phyloP scores from a whole-genome alignment of 208 protist genomes.

The Trypanosoma scelopori region DNA sequence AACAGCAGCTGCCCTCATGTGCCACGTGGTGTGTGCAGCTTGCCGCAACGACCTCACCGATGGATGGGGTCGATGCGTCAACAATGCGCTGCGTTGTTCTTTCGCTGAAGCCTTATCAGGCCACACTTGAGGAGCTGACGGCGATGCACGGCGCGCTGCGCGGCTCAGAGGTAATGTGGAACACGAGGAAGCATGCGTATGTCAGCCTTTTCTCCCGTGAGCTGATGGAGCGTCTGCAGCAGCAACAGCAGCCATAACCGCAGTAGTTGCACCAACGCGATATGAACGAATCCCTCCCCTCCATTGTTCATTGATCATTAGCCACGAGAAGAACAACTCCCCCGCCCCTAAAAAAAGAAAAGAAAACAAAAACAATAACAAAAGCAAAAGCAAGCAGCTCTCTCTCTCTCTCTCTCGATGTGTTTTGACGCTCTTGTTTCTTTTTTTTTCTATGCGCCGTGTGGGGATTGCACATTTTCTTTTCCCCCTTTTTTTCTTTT shows the following conservation, averaged over 20 bases:
- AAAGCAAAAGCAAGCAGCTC: too few relatives aligned
- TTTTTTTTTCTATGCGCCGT: background rate
- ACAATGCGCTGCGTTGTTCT: conserved; percentile 48
- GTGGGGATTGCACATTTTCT: conserved; percentile 13
- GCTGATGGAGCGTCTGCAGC: conserved; percentile 43
- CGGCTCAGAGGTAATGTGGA: conserved; percentile 53
- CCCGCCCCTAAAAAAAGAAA: too few relatives aligned
- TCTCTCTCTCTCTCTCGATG: too few relatives aligned
- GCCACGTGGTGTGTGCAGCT: conserved; percentile 64
- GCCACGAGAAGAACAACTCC: too few relatives aligned
- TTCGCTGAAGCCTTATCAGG: conserved; percentile 51
- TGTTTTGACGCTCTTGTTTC: background rate
- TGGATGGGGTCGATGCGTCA: background rate
- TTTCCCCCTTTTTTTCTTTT: conserved; percentile 5
- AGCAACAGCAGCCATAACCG: conserved; percentile 5
- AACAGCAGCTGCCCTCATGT: conserved; percentile 14
- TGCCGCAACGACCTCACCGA: conserved; percentile 33
- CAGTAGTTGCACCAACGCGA: background rate
- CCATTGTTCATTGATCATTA: too few relatives aligned
- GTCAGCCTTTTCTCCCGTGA: conserved; percentile 68
- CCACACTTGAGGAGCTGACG: conserved; percentile 57
- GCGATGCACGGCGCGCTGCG: conserved; percentile 40
- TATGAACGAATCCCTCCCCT: background rate
- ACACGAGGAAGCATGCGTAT: conserved; percentile 71
- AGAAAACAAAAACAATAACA: too few relatives aligned